Conservation (phyloP, 805 yeast species). For the Ogataea sp. region DNA sequence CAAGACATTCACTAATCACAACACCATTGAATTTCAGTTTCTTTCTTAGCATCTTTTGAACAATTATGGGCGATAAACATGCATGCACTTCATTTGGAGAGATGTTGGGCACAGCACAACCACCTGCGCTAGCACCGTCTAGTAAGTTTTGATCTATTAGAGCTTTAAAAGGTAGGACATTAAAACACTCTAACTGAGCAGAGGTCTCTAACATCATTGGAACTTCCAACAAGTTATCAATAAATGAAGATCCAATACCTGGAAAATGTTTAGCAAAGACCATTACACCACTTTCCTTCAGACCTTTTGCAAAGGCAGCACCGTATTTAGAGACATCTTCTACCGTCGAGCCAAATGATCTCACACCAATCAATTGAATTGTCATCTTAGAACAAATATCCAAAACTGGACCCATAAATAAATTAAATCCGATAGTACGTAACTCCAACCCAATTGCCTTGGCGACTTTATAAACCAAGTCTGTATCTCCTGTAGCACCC, state of each 20-base stretch:
- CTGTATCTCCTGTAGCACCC: constrained; percentile 43
- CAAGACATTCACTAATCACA: constrained; percentile 52
- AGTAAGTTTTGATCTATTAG: constrained; percentile 35
- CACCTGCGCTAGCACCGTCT: constrained; percentile 54
- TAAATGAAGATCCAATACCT: constrained; percentile 55
- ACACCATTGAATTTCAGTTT: constrained; percentile 49
- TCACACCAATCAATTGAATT: constrained; percentile 49
- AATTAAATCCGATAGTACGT: constrained; percentile 45
- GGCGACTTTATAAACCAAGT: constrained; percentile 41
- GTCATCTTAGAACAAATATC: constrained; percentile 51
- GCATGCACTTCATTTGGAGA: constrained; percentile 57
- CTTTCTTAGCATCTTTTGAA: constrained; percentile 40
- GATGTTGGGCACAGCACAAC: constrained; percentile 56
- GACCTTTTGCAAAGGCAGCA: constrained; percentile 42
- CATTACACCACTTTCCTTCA: constrained; percentile 43
- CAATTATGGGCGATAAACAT: constrained; percentile 46
- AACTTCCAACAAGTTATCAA: constrained; percentile 47
- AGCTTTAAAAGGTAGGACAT: constrained; percentile 42
- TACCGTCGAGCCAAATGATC: constrained; percentile 54
- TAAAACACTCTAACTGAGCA: constrained; percentile 41
- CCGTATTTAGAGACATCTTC: constrained; percentile 52
- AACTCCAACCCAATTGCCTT: constrained; percentile 48
- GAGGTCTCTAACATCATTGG: constrained; percentile 52
- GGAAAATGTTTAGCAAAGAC: constrained; percentile 61
- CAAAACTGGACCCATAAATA: constrained; percentile 53